Evolutionary conservation across 306 rosid species (phyloP), one percentile per base, ranked within the genome.

Genomic region (Senna tora): DNA sequence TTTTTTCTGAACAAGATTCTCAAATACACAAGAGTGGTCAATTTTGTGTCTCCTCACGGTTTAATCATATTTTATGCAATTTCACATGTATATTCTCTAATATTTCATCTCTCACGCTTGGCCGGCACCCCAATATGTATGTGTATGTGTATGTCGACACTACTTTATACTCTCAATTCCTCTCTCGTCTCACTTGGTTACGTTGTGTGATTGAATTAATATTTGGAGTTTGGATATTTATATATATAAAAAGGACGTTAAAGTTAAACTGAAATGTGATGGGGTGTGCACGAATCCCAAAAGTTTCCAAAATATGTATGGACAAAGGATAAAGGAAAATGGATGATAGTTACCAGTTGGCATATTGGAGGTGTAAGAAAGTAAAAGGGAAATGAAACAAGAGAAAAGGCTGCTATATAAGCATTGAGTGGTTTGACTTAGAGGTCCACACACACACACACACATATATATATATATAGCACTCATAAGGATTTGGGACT

Each of bases 31-130:
- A 34, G 19, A n/a, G 75, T 2, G 72, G 79, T 79, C 83, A 47
- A 66, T 80, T 76, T 25, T 79, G 80, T 82, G 86, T 79, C 84
- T 79, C 80, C 67, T 78, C 30, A 33, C 4, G 65, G 5, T 60
- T 43, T 74, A n/a, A n/a, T n/a, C n/a, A n/a, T 25, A 25, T 25
- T 25, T 25, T 34, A 33, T 77, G 49, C 21, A 77, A 72, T 60
- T 54, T 65, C 33, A 30, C 14, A 19, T 25, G 3, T 25, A 25
- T 25, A 25, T 61, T 51, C 39, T 19, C 30, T 5, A 22, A 22
- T 19, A 21, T 34, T 16, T 21, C 65, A 7, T 59, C 5, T 34
- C 28, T 55, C 62, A 52, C 69, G 69, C 30, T 72, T 74, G 68
- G 78, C 10, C 82, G 64, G 66, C 84, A 59, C 19, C 51, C 67